These are phyloP conservation scores for Pseudisothecium myosuroides DNA, from an alignment of 225 moss, liverwort and hornwort genomes.

Conservation along the genomic window DNA sequence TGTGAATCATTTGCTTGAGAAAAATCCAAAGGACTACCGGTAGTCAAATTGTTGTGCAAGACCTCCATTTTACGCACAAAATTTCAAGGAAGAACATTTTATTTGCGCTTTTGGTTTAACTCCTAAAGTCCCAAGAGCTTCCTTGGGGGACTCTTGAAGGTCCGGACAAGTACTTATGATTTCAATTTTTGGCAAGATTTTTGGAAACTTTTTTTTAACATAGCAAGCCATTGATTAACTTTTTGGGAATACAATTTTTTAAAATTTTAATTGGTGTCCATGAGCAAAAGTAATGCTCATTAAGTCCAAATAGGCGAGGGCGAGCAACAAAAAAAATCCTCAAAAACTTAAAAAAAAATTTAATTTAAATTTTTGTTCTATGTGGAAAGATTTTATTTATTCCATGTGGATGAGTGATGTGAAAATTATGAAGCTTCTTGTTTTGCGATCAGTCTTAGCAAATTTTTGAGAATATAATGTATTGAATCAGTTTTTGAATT, in stretches of 20 bases:
- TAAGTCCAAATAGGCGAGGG: too few species aligned
- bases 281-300: not conserved
- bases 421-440: not conserved
- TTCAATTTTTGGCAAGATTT: too few species aligned
- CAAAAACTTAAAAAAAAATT: not conserved
- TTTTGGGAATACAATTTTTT: too few species aligned
- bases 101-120: not conserved
- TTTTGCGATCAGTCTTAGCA: accelerated
- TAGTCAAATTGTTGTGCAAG: not conserved
- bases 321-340: not conserved
- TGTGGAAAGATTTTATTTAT: not conserved
- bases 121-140: accelerated
- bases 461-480: not conserved
- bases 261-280: not conserved
- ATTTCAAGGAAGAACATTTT: not conserved
- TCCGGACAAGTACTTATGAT: too few species aligned
- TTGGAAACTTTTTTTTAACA: too few species aligned
- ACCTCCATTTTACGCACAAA: not conserved
- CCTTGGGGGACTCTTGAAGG: too few species aligned
- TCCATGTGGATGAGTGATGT: not conserved
- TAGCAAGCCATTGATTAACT: too few species aligned
- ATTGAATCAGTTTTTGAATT: accelerated
- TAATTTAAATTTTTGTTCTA: not conserved
- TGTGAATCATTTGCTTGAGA: not conserved
- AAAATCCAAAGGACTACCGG: not conserved